phyloP scores from a whole-genome alignment of 306 rosid genomes.

The Malus domestica region DNA sequence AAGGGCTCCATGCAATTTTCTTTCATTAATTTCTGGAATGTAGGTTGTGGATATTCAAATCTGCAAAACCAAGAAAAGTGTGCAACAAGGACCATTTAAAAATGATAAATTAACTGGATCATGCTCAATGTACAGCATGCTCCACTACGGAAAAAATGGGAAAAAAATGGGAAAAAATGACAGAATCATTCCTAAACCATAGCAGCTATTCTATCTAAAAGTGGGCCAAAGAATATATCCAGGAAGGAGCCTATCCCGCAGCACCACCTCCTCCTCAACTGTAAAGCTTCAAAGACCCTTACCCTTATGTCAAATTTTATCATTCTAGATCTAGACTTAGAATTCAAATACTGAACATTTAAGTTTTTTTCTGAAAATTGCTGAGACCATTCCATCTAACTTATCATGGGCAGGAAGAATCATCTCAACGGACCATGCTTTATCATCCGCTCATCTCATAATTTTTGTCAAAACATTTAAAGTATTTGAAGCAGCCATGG shows the following conservation, averaged over 20 bases:
- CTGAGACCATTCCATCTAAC: neutral
- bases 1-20: slow-evolving; percentile 98
- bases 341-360: neutral
- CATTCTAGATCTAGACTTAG: neutral
- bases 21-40: slow-evolving; percentile 92
- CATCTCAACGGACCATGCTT: neutral
- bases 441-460: neutral
- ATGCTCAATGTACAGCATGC: neutral
- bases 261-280: neutral
- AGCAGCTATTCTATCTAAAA: neutral
- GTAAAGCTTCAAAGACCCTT: neutral
- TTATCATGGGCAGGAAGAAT: neutral
- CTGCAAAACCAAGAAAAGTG: slow-evolving; percentile 44
- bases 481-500: neutral
- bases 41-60: slow-evolving; percentile 96
- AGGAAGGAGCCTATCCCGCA: neutral
- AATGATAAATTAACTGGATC: neutral
- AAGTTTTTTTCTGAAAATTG: neutral
- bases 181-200: neutral
- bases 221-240: neutral
- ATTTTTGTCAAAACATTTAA: neutral
- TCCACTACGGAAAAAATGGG: neutral
- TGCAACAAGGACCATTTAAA: neutral
- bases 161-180: neutral
- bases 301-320: neutral